Evolutionary conservation across 768 basidiomycete species (phyloP), one percentile per base, ranked within the genome.

Genomic region (Gyrodon lividus): DNA sequence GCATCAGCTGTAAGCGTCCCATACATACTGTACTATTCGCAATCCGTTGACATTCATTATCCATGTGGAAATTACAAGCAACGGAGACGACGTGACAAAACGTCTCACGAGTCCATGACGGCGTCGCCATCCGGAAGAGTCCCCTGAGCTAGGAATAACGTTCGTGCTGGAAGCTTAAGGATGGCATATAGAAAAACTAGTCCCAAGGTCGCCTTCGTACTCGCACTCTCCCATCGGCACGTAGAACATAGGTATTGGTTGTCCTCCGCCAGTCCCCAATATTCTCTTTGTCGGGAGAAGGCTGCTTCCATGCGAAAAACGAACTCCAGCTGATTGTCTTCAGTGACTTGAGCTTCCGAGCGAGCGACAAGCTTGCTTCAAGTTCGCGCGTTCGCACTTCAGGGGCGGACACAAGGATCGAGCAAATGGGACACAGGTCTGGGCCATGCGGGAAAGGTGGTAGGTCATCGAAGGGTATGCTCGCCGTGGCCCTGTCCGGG

Each of bases 251-350:
- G 3, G 73, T 62, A 33, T 66, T 75, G 23, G 77, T 77, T 59
- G 58, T 64, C 50, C 60, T 58, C 45, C 53, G 30, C 61, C 61
- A 56, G 54, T 64, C 59, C 5, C 58, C 60, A 34, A 50, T 50
- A 51, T 38, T 60, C 44, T 45, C 48, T 42, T 56, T 56, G 28
- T 51, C 61, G 31, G 48, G 62, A 45, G 35, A 44, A 26, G 51
- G 37, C 6, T 46, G 57, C 56, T 53, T 50, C 37, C 51, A 52
- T 20, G 62, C 44, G 54, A 80, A 77, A 55, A 77, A 77, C 0
- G 82, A 76, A 48, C 77, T 79, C 80, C 82, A 86, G 16, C 74
- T 67, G 24, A 84, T 66, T 1, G 65, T 73, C 46, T 68, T 59
- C 13, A 85, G 50, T 2, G 72, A 65, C 44, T 74, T 74, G 44